Base-by-base conservation (phyloP, 2,329 filamentous ascomycete genomes). In the Thielaviopsis cerberus region DNA sequence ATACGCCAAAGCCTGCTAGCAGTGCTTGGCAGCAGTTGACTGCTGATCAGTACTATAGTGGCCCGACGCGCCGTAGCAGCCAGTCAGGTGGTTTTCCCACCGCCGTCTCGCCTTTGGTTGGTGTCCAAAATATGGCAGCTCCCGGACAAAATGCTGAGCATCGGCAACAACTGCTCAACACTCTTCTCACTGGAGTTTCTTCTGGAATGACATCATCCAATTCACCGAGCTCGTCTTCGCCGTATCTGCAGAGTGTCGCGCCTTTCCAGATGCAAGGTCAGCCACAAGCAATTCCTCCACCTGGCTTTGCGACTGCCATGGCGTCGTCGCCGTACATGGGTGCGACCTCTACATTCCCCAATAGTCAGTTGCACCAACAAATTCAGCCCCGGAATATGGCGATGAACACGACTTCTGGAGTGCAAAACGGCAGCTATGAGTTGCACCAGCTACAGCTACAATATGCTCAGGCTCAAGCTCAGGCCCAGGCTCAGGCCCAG, bases 41-140 rank as follows among this genome's bases (percentile, higher is more conserved):
- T 34, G 55, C 59, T 17, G 59, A 58, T 25, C 59, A 61, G 30
- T 61, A 61, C 30, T 61, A 61, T 15, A 61, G 57, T 20, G 59
- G 59, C 20, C 50, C 55, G 20, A 24, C 53, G 25, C 54, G 51
- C 37, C 55, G 58, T 22, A 54, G 37, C 25, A 52, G 54, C 23
- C 55, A 54, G 20, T 53, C 53, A n/a, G 56, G 51, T 13, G 27
- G 56, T 20, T 22, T 22, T n/a, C 45, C 56, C 5, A 30, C 56
- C 48, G 30, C 56, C 52, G 51, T 37, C 10, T 57, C 56, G 52
- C 56, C 56, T 15, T 45, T 57, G 51, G 48, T 57, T 23, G 50
- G 34, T 6, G 45, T 25, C 20, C 56, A 53, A 20, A 53, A 34
- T 10, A 25, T 57, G 24, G 24, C 51, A 22, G 53, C 56, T 48